phyloP scores from a whole-genome alignment of 345 rosid species.

The Bruguiera gymnorhiza region DNA sequence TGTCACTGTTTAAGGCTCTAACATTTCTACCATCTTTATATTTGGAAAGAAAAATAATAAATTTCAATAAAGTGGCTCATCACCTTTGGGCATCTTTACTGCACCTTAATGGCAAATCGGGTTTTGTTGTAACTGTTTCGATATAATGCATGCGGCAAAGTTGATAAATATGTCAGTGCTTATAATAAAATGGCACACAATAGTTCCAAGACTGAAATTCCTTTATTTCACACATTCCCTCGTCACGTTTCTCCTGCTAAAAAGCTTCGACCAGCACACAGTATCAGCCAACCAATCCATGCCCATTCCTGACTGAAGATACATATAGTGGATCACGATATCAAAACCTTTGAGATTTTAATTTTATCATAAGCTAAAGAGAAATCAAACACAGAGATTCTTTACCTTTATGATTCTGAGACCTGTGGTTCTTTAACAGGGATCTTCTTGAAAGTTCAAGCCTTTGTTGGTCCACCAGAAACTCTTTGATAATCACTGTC shows the following conservation, averaged over 20 bases:
- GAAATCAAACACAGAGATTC: background rate
- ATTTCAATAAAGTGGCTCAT: too few species aligned
- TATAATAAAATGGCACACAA: background rate
- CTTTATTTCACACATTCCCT: constrained; percentile 11
- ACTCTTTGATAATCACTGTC: background rate
- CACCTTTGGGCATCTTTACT: too few species aligned
- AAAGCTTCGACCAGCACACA: background rate
- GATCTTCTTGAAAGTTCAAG: constrained; percentile 12
- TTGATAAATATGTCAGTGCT: background rate
- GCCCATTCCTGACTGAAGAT: too few species aligned
- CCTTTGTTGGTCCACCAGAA: background rate
- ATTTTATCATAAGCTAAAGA: background rate
- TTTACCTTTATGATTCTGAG: constrained; percentile 14
- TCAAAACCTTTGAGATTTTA: too few species aligned
- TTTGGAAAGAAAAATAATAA: too few species aligned
- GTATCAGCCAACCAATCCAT: background rate
- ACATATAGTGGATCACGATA: too few species aligned
- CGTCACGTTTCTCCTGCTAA: constrained; percentile 12
- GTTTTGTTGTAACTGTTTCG: background rate
- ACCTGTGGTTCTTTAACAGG: constrained; percentile 16
- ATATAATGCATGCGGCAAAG: background rate
- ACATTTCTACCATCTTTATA: too few species aligned
- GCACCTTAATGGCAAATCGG: background rate
- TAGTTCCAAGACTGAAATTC: constrained; percentile 14
- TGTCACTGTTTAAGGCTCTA: too few species aligned